phyloP scores from a whole-genome alignment of 495 filamentous ascomycete species.

The Podospora comata region DNA sequence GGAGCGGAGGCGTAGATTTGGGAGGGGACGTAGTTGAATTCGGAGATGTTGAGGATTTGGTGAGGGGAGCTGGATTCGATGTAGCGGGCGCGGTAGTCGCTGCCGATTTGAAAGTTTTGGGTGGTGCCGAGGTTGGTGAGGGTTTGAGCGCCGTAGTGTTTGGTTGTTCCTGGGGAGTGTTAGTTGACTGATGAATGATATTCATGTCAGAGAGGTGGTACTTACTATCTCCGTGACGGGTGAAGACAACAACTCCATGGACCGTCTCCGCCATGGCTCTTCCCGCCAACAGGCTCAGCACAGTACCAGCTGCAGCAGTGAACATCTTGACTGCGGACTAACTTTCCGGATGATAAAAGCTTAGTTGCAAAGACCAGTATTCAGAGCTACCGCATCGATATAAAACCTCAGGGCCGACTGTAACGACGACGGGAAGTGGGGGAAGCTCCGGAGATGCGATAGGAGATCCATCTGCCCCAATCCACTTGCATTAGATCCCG shows the following conservation, averaged over 20 bases:
- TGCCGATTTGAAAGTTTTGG: conserved; percentile 22
- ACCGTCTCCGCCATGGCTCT: conserved; percentile 22
- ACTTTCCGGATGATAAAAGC: background rate
- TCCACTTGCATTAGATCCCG: background rate
- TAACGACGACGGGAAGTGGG: background rate
- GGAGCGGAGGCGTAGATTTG: conserved; percentile 27
- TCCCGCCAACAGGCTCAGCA: background rate
- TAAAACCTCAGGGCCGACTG: background rate
- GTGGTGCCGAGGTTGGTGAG: conserved; percentile 22
- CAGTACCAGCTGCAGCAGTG: background rate
- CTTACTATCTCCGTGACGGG: conserved; percentile 25
- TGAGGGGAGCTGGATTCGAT: conserved; percentile 16
- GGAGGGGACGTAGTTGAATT: conserved; percentile 18
- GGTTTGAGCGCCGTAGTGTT: conserved; percentile 21
- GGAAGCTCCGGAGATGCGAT: background rate
- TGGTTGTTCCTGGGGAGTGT: conserved; percentile 19
- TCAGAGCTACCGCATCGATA: background rate
- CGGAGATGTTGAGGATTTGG: conserved; percentile 25
- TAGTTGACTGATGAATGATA: background rate
- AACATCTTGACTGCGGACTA: background rate
- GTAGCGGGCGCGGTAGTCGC: conserved; percentile 24
- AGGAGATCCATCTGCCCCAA: background rate
- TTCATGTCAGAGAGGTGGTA: background rate
- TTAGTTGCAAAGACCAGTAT: background rate
- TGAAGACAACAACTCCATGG: conserved; percentile 24